Base-by-base conservation (phyloP, 2,329 filamentous ascomycete genomes). In the Chalara sp. region DNA sequence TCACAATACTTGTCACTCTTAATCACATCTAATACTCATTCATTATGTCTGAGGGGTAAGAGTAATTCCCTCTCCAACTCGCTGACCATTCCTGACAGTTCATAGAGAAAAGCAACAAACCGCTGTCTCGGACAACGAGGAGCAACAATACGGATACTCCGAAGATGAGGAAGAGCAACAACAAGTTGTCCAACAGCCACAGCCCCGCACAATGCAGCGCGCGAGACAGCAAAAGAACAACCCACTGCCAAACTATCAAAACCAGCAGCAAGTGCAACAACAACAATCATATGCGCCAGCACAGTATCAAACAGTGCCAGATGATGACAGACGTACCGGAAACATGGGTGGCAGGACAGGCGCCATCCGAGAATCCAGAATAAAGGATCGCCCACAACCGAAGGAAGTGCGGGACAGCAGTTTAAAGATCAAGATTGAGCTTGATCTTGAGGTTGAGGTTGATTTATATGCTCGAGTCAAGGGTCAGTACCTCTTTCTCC, bases 341-440 rank as follows among this genome's bases (percentile, higher is more conserved):
- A 61, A 54, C 44, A 59, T 62, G 61, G 61, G 61, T 11, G 60
- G 61, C 10, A 46, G 61, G 10, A 61, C 61, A 6, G 59, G 61
- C 1, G 60, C 61, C 4, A 63, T 65, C 50, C 53, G 62, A 10
- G 60, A 71, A 54, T 70, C 67, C 1, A 60, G 68, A 49, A 70
- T 70, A 55, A 63, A 67, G 47, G 67, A 70, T 56, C 57, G 68
- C 8, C 68, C 67, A 21, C 32, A 52, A 29, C 67, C 67, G 33
- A 57, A 60, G 44, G 66, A 66, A 53, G 60, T 61, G 46, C 60
- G 67, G 56, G 68, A 69, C 49, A 68, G 66, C 56, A 65, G 61
- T 53, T 55, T 70, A 57, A 70, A 70, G 61, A 67, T 71, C 56
- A 69, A 70, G 60, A 68, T 71, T 53, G 68, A 71, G 60, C 49